These are phyloP conservation scores for Pharus latifolius DNA, from an alignment of 176 grass and related monocot species.

Conservation along the genomic window DNA sequence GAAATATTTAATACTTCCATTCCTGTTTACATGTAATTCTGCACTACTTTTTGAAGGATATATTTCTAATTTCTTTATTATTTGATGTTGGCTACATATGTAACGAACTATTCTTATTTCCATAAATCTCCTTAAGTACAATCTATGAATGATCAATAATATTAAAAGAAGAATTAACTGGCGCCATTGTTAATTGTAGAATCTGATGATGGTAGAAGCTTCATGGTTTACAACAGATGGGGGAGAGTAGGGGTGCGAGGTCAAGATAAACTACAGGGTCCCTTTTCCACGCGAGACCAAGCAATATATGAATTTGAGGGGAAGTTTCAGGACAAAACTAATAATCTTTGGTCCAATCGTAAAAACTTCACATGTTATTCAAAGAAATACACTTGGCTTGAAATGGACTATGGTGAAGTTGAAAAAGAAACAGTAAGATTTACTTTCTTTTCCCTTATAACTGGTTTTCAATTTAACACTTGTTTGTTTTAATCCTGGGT, in stretches of 20 bases:
- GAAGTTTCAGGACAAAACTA: conserved; percentile 77
- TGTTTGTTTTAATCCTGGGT: conserved; percentile 12
- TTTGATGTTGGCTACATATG: too few species aligned
- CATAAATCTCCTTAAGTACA: not conserved
- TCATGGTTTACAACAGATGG: conserved; percentile 95
- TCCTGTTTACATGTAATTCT: not conserved
- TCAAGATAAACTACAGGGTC: conserved; percentile 68
- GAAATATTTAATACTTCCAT: conserved; percentile 6
- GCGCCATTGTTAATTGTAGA: conserved; percentile 41
- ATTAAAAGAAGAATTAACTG: not conserved
- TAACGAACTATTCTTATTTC: not conserved
- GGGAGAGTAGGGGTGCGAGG: conserved; percentile 80
- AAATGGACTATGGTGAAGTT: conserved; percentile 81
- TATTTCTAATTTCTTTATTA: too few species aligned
- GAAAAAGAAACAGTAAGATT: conserved; percentile 61
- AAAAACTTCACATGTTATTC: conserved; percentile 48
- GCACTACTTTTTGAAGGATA: not conserved
- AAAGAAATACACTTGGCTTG: conserved; percentile 74
- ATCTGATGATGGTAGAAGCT: conserved; percentile 66
- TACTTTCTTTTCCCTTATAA: conserved; percentile 6
- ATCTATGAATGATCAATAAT: not conserved
- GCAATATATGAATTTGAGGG: conserved; percentile 59
- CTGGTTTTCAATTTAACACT: conserved; percentile 3
- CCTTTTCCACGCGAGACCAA: conserved; percentile 40
- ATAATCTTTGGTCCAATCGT: conserved; percentile 57